A percentile compares a stretch with the other conserved stretches of the same genome.
phyloP scores from a whole-genome alignment of 371 early-diverging fungal species.

The Rhizopus stolonifer region DNA sequence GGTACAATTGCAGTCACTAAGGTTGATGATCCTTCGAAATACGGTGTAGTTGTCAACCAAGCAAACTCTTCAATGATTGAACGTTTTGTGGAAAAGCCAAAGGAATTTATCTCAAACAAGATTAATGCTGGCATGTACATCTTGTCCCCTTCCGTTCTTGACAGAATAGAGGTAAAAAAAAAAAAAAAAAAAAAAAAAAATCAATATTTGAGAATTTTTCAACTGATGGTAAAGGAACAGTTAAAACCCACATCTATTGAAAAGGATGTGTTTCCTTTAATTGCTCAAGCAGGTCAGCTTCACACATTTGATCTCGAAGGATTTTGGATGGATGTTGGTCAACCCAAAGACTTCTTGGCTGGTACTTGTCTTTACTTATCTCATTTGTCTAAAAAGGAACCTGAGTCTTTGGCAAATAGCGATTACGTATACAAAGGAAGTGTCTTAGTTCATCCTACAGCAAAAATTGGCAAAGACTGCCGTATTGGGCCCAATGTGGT shows the following conservation, averaged over 20 bases:
- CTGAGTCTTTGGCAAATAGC: slow-evolving; percentile 65
- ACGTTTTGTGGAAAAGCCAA: slow-evolving; percentile 98
- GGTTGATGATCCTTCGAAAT: slow-evolving; percentile 98
- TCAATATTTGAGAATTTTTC: slow-evolving; percentile 1
- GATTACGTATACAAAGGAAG: slow-evolving; percentile 77
- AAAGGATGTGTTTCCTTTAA: slow-evolving; percentile 95
- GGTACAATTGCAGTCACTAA: slow-evolving; percentile 94
- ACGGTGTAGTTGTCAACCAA: slow-evolving; percentile 93
- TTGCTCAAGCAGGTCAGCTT: slow-evolving; percentile 85
- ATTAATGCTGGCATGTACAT: slow-evolving; percentile 99
- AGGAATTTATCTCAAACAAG: slow-evolving; percentile 89
- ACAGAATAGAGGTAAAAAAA: slow-evolving; percentile 88
- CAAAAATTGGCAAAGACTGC: slow-evolving; percentile 91
- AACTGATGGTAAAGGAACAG: slow-evolving; percentile 29
- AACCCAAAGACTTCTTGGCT: slow-evolving; percentile 97
- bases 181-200: background rate
- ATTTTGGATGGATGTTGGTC: slow-evolving; percentile 99
- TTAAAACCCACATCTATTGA: slow-evolving; percentile 93
- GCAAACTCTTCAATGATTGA: slow-evolving; percentile 73
- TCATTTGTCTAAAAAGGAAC: slow-evolving; percentile 71
- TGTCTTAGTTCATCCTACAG: slow-evolving; percentile 88
- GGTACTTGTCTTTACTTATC: slow-evolving; percentile 94
- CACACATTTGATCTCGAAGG: slow-evolving; percentile 93
- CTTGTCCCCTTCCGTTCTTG: slow-evolving; percentile 86
- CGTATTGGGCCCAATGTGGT: slow-evolving; percentile 95